Evolutionary conservation across 2,329 filamentous ascomycete genomes (phyloP).

Genomic region (Orbilia quercus): DNA sequence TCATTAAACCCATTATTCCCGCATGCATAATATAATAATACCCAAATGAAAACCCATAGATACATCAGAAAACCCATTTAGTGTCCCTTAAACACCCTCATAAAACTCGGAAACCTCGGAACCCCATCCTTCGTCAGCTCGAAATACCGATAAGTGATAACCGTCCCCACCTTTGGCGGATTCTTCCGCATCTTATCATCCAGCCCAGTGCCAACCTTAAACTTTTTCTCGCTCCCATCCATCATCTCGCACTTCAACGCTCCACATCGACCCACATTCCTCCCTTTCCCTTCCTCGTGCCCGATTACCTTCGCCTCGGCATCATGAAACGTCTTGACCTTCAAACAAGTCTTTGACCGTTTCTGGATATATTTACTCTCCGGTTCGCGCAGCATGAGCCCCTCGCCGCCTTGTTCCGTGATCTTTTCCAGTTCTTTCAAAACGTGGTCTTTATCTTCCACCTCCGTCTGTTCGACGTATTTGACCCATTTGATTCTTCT

Average conservation of each 20-base stretch:
- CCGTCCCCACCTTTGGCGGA: conserved; percentile 59
- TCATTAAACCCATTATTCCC: background rate
- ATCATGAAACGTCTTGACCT: conserved; percentile 60
- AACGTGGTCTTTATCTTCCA: conserved; percentile 57
- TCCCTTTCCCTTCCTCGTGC: conserved; percentile 59
- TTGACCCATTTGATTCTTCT: conserved; percentile 58
- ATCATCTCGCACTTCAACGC: conserved; percentile 60
- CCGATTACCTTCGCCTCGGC: conserved; percentile 60
- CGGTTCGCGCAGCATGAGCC: conserved; percentile 59
- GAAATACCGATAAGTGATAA: conserved; percentile 59
- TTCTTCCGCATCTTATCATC: conserved; percentile 59
- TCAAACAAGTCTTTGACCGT: conserved; percentile 58
- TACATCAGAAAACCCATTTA: conserved; percentile 30
- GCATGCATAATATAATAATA: background rate
- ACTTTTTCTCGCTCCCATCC: conserved; percentile 59
- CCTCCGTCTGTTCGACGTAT: conserved; percentile 58
- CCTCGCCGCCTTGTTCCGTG: conserved; percentile 58
- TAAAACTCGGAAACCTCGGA: conserved; percentile 60
- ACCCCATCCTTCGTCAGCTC: conserved; percentile 59
- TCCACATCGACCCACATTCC: conserved; percentile 58
- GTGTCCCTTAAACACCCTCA: conserved; percentile 59
- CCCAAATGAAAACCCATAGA: conserved; percentile 2
- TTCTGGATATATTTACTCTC: conserved; percentile 58
- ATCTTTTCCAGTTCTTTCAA: conserved; percentile 58
- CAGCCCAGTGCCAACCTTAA: conserved; percentile 60